A percentile compares a stretch with the other conserved stretches of the same genome.
These are phyloP conservation scores for Beta vulgaris DNA, from an alignment of 148 eudicot species.

Conservation along the genomic window DNA sequence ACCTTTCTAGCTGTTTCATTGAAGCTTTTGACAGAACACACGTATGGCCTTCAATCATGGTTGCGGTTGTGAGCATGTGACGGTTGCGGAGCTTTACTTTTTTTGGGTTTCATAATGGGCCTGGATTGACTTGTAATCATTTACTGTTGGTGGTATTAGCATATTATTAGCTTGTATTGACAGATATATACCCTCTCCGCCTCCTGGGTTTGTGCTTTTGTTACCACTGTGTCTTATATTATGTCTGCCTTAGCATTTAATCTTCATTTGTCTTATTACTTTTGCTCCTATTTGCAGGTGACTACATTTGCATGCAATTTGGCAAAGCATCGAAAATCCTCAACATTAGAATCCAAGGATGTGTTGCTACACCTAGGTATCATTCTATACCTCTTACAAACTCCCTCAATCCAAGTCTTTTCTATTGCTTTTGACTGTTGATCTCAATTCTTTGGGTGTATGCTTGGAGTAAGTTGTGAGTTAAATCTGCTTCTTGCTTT, in stretches of 20 bases:
- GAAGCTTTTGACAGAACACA: background rate
- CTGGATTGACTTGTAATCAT: background rate
- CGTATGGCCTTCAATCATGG: background rate
- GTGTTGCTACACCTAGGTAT: constrained; percentile 88
- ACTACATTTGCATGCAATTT: constrained; percentile 82
- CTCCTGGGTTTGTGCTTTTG: background rate
- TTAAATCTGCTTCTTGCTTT: constrained; percentile 14
- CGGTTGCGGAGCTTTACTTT: background rate
- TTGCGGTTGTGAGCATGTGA: background rate
- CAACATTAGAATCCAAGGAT: constrained; percentile 85
- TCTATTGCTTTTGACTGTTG: background rate
- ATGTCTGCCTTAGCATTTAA: background rate
- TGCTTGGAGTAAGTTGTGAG: background rate
- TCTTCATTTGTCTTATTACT: background rate
- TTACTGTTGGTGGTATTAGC: background rate
- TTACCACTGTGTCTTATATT: background rate
- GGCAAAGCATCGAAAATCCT: constrained; percentile 97
- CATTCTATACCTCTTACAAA: constrained; percentile 25
- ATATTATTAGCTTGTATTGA: background rate
- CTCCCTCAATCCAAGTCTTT: too few species aligned
- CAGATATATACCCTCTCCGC: background rate
- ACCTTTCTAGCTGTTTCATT: background rate
- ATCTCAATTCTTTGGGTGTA: constrained; percentile 2
- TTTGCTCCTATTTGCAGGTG: constrained; percentile 53
- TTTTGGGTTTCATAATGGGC: background rate